These are phyloP conservation scores for Xylaria nigripes DNA, from an alignment of 495 filamentous ascomycete species.

Conservation along the genomic window DNA sequence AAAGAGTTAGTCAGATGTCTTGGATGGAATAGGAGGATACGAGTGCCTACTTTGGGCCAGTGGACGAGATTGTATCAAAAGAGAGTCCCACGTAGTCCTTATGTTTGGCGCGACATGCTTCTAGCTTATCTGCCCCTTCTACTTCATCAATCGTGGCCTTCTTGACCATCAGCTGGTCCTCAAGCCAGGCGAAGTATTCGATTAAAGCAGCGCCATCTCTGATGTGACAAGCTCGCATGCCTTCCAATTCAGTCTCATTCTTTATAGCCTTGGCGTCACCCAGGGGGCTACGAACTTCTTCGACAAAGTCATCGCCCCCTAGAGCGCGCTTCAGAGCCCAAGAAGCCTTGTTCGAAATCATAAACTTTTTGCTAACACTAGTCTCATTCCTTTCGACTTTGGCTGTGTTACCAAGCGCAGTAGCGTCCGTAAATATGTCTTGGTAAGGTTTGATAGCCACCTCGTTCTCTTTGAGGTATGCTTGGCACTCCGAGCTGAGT, in stretches of 20 bases:
- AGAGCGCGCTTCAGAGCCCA: constrained; percentile 87
- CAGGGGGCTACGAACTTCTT: constrained; percentile 80
- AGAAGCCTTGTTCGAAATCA: constrained; percentile 82
- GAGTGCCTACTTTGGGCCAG: constrained; percentile 63
- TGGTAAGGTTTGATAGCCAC: constrained; percentile 78
- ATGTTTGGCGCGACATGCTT: constrained; percentile 70
- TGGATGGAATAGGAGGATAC: neutral
- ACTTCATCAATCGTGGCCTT: constrained; percentile 77
- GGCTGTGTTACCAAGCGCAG: constrained; percentile 46
- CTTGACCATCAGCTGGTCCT: constrained; percentile 72
- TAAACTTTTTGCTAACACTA: constrained; percentile 55
- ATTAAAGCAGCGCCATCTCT: constrained; percentile 87
- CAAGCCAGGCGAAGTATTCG: constrained; percentile 95
- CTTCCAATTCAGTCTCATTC: constrained; percentile 82
- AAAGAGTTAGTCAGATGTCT: neutral
- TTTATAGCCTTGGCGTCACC: constrained; percentile 97
- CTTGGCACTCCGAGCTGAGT: constrained; percentile 57
- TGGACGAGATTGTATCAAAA: constrained; percentile 94
- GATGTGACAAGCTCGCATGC: constrained; percentile 91
- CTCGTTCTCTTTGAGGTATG: constrained; percentile 59
- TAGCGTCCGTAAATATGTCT: constrained; percentile 70
- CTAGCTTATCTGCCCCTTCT: constrained; percentile 82
- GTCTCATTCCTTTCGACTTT: constrained; percentile 27
- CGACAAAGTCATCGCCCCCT: constrained; percentile 79
- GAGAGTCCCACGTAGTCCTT: constrained; percentile 84